These are phyloP conservation scores for Santalum album DNA, from an alignment of 164 flowering plant genomes.

Conservation along the genomic window DNA sequence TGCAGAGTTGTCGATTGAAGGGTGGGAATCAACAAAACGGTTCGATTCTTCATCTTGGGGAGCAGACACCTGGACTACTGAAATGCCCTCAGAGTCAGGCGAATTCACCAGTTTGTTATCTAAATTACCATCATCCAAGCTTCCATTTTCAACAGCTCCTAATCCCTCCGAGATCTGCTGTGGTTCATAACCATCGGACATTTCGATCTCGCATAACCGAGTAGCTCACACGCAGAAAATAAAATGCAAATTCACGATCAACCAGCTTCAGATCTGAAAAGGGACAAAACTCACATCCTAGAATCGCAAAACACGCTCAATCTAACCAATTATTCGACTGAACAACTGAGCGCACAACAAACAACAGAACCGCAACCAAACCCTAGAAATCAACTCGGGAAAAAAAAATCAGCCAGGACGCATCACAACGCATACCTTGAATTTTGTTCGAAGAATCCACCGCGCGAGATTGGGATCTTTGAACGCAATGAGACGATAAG, in stretches of 20 bases:
- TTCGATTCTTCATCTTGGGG: conserved; percentile 12
- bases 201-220: conserved; percentile 12
- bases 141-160: not conserved
- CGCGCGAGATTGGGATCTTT: too few relatives aligned
- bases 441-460: too few relatives aligned
- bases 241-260: not conserved
- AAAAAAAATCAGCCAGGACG: not conserved
- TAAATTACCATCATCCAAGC: not conserved
- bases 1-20: conserved; percentile 1
- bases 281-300: not conserved
- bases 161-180: conserved; percentile 2
- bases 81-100: not conserved
- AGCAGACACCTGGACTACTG: not conserved
- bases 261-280: conserved; percentile 6
- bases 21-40: conserved; percentile 3
- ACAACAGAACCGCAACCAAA: not conserved
- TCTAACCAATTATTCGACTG: too few relatives aligned
- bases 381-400: not conserved
- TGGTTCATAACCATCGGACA: conserved; percentile 16
- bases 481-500: too few relatives aligned
- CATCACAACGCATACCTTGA: too few relatives aligned
- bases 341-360: not conserved
- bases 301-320: too few relatives aligned
- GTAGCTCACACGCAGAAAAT: not conserved
- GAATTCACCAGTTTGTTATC: not conserved